phyloP scores from a whole-genome alignment of 345 rosid genomes.

The Eucalyptus marginata region DNA sequence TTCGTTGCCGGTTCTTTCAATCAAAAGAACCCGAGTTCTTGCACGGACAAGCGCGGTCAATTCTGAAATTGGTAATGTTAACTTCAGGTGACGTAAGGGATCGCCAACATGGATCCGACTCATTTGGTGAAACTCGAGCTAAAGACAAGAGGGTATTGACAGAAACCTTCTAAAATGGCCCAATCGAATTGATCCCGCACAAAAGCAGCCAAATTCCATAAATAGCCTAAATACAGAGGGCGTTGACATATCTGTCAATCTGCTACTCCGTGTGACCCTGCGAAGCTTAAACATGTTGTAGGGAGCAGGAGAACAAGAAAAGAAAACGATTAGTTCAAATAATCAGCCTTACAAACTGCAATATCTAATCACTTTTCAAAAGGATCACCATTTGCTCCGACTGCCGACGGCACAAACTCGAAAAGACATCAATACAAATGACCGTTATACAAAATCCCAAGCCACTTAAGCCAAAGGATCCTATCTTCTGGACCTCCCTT shows the following conservation, averaged over 20 bases:
- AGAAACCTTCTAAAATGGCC: background rate
- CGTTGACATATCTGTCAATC: background rate
- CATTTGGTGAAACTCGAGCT: background rate
- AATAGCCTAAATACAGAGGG: background rate
- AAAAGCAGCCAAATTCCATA: background rate
- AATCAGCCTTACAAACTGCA: background rate
- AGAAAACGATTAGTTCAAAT: background rate
- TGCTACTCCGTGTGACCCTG: background rate
- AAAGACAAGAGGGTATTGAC: too few relatives aligned
- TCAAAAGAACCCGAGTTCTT: background rate
- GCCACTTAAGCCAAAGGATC: background rate
- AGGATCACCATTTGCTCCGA: background rate
- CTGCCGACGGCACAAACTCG: background rate
- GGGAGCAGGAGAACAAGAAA: background rate
- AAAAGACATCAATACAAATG: background rate
- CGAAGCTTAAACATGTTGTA: background rate
- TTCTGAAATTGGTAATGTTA: background rate
- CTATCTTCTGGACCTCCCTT: slow-evolving; percentile 45
- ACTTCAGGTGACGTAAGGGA: background rate
- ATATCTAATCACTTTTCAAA: background rate
- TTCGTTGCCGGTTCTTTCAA: background rate
- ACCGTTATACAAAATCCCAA: background rate
- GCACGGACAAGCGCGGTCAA: background rate
- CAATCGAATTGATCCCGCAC: background rate
- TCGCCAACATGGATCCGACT: background rate